Conservation (phyloP, 805 yeast species). For the Scheffersomyces amazonensis region DNA sequence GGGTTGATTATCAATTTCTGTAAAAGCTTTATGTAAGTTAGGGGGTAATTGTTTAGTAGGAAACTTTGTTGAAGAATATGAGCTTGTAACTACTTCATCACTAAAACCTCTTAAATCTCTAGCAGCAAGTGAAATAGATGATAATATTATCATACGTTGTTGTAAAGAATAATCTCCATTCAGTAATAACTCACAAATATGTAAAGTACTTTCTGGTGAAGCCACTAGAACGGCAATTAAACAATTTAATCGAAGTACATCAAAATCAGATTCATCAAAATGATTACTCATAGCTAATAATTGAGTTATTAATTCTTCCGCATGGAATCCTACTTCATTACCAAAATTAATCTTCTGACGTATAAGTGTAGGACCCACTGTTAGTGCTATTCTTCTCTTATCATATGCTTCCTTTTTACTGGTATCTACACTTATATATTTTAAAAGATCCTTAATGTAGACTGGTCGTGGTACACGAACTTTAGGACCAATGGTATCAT, state of each 20-base stretch:
- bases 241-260: constrained; percentile 60
- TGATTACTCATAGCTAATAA: constrained; percentile 56
- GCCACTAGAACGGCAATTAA: constrained; percentile 63
- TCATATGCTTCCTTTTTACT: constrained; percentile 46
- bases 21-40: constrained; percentile 43
- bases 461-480: constrained; percentile 48
- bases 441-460: constrained; percentile 69
- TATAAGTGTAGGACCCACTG: constrained; percentile 55
- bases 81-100: constrained; percentile 45
- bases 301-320: constrained; percentile 48
- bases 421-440: constrained; percentile 48
- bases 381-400: constrained; percentile 49
- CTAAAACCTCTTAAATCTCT: constrained; percentile 65
- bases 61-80: constrained; percentile 25
- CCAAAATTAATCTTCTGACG: constrained; percentile 47
- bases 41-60: constrained; percentile 46
- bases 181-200: constrained; percentile 47
- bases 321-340: constrained; percentile 55
- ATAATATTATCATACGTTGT: constrained; percentile 66
- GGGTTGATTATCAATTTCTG: constrained; percentile 5
- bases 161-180: constrained; percentile 80
- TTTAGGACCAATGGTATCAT: constrained; percentile 38
- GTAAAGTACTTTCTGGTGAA: constrained; percentile 40
- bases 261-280: constrained; percentile 58
- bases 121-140: constrained; percentile 68